Evolutionary conservation across 768 basidiomycete species (phyloP), one percentile per base, ranked within the genome.

Genomic region (Panellus pusillus): DNA sequence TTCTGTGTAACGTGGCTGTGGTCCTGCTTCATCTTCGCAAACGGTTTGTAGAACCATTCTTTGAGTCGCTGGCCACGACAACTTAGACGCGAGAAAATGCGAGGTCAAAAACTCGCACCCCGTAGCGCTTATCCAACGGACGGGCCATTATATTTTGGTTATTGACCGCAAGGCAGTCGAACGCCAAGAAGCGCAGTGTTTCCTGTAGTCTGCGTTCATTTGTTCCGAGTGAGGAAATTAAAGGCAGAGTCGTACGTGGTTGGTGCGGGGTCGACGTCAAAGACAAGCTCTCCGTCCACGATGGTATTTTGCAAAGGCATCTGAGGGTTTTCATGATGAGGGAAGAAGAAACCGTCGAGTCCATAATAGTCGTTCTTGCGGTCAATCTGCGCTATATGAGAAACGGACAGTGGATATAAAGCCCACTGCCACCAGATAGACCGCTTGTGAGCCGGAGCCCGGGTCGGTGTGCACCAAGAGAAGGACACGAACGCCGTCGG

Each of bases 271-370:
- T 98, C 92, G 20, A 87, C 79, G 65, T 99, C 97, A 47, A 92
- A 75, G 6, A 99, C 93, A 39, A 98, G 82, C 67, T 99, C 97
- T 35, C 92, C 97, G 64, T 99, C 97, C 17, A 98, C 70, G 9
- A 99, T 74, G 0, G 91, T 91, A 65, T 89, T 87, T 59, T 81
- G 77, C 37, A 97, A 77, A 3, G 89, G 86, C 17, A 73, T 75
- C 57, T 73, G 73, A 2, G 81, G 84, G 56, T 86, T 79, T 61
- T 89, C 90, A 63, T 89, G 86, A 64, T 95, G 91, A 19, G 96
- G 97, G 65, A 99, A 98, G 72, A 80, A 91, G 37, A 98, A 76
- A 2, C 91, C 92, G 13, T 72, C 64, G 8, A 93, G 71, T 63
- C 82, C 69, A 55, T 89, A 87, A 68, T 93, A 98, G 2, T 77